Conservation (phyloP, 2,329 filamentous ascomycete species). For the Teratosphaeria destructans region DNA sequence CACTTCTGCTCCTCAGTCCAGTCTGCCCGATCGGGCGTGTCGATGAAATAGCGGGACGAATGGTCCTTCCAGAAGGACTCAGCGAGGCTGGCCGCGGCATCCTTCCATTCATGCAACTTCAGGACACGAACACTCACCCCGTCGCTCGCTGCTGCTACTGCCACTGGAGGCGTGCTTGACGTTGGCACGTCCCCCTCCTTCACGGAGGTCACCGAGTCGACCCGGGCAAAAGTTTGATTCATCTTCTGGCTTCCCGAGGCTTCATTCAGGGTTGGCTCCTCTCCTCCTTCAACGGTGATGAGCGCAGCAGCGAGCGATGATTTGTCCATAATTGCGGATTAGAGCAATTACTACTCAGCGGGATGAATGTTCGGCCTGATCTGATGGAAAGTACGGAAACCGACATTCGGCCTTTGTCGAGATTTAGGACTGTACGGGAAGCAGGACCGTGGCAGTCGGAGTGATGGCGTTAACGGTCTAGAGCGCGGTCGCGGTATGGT, state of each 20-base stretch:
- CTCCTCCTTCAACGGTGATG: constrained; percentile 10
- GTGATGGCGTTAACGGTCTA: background rate
- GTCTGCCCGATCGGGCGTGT: constrained; percentile 55
- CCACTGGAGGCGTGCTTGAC: background rate
- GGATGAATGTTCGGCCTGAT: constrained; percentile 38
- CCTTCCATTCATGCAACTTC: constrained; percentile 56
- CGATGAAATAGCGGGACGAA: constrained; percentile 63
- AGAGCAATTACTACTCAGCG: constrained; percentile 23
- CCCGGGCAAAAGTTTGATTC: constrained; percentile 1
- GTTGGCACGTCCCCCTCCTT: background rate
- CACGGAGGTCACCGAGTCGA: constrained; percentile 5
- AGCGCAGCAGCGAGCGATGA: constrained; percentile 19
- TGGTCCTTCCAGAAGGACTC: constrained; percentile 69
- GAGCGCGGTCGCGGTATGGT: background rate
- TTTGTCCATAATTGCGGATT: constrained; percentile 38
- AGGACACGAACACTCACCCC: constrained; percentile 48
- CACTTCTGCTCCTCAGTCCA: constrained; percentile 59
- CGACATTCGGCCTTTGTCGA: constrained; percentile 20
- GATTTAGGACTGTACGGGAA: background rate
- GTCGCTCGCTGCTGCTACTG: background rate
- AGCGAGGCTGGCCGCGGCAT: constrained; percentile 61
- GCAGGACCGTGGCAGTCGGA: background rate
- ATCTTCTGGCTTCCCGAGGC: background rate
- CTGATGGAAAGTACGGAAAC: constrained; percentile 31
- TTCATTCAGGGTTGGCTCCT: constrained; percentile 30